Base-by-base conservation (phyloP, 768 basidiomycete species). In the Clavulina sp. region DNA sequence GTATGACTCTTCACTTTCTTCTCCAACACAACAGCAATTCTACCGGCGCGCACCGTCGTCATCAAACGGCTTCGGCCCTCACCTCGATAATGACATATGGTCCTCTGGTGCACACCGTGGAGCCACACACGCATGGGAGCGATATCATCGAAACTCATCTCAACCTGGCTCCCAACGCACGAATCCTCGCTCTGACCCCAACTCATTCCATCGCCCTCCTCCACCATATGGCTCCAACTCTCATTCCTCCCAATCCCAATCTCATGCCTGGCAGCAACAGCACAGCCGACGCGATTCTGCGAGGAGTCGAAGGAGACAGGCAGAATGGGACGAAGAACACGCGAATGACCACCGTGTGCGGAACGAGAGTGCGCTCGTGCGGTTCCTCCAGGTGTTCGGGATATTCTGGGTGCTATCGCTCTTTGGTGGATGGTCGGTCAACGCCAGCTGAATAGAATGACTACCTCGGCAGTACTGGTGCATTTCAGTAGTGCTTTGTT, bases 301-400 rank as follows among this genome's bases (percentile, higher is more conserved):
- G 41, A 40, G 33, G 49, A 1, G 29, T 18, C 21, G 2, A 30
- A 26, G 38, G 40, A 5, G 49, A 47, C 30, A 6, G 28, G 29
- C 38, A 48, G 52, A 3, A 28, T 48, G 48, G 53, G 54, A 48
- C 2, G 54, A 30, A 19, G 51, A 55, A 41, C 13, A 46, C 26
- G 13, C 13, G 24, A 46, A 28, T 13, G 24, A 46, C 26, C 47
- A 50, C 26, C 40, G 52, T 21, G 52, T 57, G n/a, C 47, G 50
- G 19, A 51, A 48, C n/a, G 57, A 57, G 26, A 53, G 36, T 16
- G 52, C 51, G n/a, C n/a, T 57, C 26, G 40, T 47, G 52, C 50
- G 57, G 44, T 44, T 50, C 3, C 33, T 54, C 19, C 57, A 57
- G 41, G 57, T 57, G 6, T 52, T 53, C 26, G 54, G 55, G 18